phyloP scores from a whole-genome alignment of 108 stramenopile species.

The Schizochytrium sp. region DNA sequence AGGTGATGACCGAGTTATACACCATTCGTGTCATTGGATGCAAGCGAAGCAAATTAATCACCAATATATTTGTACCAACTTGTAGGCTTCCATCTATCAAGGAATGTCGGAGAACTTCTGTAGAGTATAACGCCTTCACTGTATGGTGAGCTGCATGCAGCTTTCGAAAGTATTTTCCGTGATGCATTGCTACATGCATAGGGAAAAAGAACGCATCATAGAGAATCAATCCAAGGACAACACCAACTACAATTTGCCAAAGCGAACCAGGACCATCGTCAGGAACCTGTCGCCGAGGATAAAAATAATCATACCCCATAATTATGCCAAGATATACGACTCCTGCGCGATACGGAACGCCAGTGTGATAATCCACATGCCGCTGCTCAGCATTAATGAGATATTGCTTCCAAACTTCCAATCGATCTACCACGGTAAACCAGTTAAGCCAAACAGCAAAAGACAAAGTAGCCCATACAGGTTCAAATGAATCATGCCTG shows the following conservation, averaged over 20 bases:
- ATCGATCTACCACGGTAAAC: background rate
- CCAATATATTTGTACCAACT: background rate
- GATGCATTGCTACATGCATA: constrained; percentile 32
- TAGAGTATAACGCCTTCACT: background rate
- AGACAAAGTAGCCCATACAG: background rate
- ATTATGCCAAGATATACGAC: background rate
- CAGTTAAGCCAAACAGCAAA: constrained; percentile 9
- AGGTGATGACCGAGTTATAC: constrained; percentile 7
- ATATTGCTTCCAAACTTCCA: background rate
- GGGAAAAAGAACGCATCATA: background rate
- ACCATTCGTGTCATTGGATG: constrained; percentile 2
- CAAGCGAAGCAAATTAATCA: background rate
- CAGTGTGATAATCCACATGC: background rate
- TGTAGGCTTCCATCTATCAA: constrained; percentile 17
- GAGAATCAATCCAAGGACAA: background rate
- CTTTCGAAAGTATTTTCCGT: background rate
- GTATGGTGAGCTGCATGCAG: background rate
- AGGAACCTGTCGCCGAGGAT: background rate
- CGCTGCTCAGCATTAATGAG: constrained; percentile 9
- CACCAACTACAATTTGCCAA: background rate
- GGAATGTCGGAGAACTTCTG: constrained; percentile 10
- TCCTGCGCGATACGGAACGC: background rate
- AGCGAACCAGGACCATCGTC: background rate
- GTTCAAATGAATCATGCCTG: constrained; percentile 24
- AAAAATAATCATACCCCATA: background rate